These are phyloP conservation scores for Aureobasidium sp. DNA, from an alignment of 2,329 filamentous ascomycete genomes.

Conservation along the genomic window DNA sequence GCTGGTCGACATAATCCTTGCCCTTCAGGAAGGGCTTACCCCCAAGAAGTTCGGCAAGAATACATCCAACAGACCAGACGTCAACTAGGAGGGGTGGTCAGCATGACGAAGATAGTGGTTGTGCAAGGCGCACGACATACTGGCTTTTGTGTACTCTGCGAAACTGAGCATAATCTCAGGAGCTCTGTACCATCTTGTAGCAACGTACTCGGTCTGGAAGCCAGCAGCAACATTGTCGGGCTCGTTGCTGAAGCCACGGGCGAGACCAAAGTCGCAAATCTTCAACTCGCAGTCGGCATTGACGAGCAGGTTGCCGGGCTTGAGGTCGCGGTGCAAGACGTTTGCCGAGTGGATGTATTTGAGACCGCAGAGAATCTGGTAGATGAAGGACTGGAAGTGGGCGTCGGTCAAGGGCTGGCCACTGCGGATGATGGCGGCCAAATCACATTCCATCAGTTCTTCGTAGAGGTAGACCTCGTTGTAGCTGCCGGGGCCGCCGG, in stretches of 20 bases:
- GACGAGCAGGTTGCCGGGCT: conserved; percentile 93
- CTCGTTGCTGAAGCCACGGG: conserved; percentile 92
- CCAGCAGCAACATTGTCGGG: conserved; percentile 76
- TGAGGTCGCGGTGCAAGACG: conserved; percentile 91
- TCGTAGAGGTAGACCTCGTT: conserved; percentile 99
- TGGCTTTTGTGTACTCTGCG: conserved; percentile 99
- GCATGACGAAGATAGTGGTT: not conserved
- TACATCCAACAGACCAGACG: conserved; percentile 98
- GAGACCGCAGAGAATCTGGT: conserved; percentile 96
- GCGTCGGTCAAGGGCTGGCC: conserved; percentile 96
- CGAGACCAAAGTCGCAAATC: conserved; percentile 96
- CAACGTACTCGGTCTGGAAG: conserved; percentile 99
- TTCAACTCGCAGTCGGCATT: conserved; percentile 99
- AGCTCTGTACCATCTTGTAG: conserved; percentile 96
- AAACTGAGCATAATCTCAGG: conserved; percentile 99
- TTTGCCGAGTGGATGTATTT: conserved; percentile 99
- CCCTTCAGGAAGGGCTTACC: conserved; percentile 99
- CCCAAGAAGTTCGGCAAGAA: conserved; percentile 89
- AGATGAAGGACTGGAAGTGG: conserved; percentile 99
- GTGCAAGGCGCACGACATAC: conserved; percentile 50
- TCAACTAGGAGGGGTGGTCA: conserved; percentile 56
- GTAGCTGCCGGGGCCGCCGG: conserved; percentile 81
- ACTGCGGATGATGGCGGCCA: conserved; percentile 95
- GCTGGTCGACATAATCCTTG: conserved; percentile 96
- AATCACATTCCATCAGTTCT: conserved; percentile 98